Percentiles rank a stretch among this genome's conserved stretches.
Conservation (phyloP, 2,329 filamentous ascomycete genomes). For the Claviceps capensis region DNA sequence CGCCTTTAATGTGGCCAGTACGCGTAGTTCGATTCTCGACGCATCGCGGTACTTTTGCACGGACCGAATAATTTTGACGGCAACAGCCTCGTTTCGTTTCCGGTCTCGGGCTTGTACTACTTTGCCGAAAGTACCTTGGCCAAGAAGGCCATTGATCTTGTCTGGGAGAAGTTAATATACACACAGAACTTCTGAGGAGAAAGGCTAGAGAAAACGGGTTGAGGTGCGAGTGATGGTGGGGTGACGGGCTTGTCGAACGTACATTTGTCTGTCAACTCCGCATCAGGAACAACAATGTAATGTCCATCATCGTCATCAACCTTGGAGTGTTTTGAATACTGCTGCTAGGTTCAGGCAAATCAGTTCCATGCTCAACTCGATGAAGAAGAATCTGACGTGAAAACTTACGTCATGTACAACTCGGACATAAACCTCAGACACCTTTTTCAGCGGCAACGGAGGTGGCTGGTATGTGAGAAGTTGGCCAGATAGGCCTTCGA, state of each 20-base stretch:
- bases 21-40: slow-evolving; percentile 83
- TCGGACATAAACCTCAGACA: slow-evolving; percentile 58
- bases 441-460: slow-evolving; percentile 79
- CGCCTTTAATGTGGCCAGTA: slow-evolving; percentile 78
- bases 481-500: slow-evolving; percentile 56
- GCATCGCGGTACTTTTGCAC: slow-evolving; percentile 98
- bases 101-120: slow-evolving; percentile 86
- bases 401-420: slow-evolving; percentile 48
- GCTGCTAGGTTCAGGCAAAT: slow-evolving; percentile 11
- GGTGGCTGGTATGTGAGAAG: slow-evolving; percentile 75
- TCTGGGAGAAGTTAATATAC: slow-evolving; percentile 36
- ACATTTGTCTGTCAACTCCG: slow-evolving; percentile 82
- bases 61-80: slow-evolving; percentile 95
- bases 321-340: slow-evolving; percentile 48
- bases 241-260: slow-evolving; percentile 25
- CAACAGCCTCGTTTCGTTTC: slow-evolving; percentile 62
- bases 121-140: slow-evolving; percentile 96
- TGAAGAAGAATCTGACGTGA: background rate
- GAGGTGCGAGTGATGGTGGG: background rate
- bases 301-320: slow-evolving; percentile 95
- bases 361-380: background rate
- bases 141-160: slow-evolving; percentile 75
- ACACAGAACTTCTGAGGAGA: background rate
- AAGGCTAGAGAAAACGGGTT: background rate
- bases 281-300: slow-evolving; percentile 84